A percentile compares a stretch with the other conserved stretches of the same genome.
These are phyloP conservation scores for Pichia sp. DNA, from an alignment of 1,139 yeast genomes.

Conservation along the genomic window DNA sequence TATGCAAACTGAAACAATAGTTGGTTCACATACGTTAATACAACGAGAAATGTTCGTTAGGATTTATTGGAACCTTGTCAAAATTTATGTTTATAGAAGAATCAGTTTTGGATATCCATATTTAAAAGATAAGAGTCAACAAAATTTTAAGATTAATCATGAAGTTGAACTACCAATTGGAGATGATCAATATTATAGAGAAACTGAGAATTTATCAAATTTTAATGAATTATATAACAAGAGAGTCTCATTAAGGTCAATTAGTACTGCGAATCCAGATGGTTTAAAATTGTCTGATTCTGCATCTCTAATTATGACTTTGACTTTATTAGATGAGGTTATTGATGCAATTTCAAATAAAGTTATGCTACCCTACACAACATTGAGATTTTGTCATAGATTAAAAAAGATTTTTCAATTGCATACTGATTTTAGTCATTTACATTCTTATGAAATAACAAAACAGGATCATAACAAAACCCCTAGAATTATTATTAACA, in stretches of 20 bases:
- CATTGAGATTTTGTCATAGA: constrained; percentile 20
- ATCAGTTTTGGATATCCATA: constrained; percentile 39
- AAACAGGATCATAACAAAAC: constrained; percentile 14
- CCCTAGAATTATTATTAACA: constrained; percentile 30
- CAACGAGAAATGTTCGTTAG: constrained; percentile 36
- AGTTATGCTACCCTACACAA: constrained; percentile 23
- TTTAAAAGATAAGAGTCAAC: constrained; percentile 17
- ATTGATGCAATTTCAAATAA: constrained; percentile 31
- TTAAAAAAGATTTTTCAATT: constrained; percentile 8
- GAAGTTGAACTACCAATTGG: constrained; percentile 30
- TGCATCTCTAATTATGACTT: constrained; percentile 21
- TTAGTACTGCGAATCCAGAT: constrained; percentile 17
- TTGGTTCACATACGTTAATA: constrained; percentile 30
- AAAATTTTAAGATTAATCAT: constrained; percentile 13
- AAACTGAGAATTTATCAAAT: constrained; percentile 12
- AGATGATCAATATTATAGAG: constrained; percentile 27
- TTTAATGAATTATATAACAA: constrained; percentile 17
- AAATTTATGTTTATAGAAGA: constrained; percentile 32
- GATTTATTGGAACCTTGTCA: constrained; percentile 40
- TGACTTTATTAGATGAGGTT: constrained; percentile 30
- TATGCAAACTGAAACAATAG: constrained; percentile 15
- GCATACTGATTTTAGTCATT: constrained; percentile 10
- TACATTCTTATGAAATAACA: constrained; percentile 12
- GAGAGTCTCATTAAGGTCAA: constrained; percentile 11
- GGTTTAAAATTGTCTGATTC: constrained; percentile 17